Percentiles rank a stretch among this genome's conserved stretches.
Evolutionary conservation across 345 rosid genomes (phyloP).

Genomic region (Bruguiera sexangula): DNA sequence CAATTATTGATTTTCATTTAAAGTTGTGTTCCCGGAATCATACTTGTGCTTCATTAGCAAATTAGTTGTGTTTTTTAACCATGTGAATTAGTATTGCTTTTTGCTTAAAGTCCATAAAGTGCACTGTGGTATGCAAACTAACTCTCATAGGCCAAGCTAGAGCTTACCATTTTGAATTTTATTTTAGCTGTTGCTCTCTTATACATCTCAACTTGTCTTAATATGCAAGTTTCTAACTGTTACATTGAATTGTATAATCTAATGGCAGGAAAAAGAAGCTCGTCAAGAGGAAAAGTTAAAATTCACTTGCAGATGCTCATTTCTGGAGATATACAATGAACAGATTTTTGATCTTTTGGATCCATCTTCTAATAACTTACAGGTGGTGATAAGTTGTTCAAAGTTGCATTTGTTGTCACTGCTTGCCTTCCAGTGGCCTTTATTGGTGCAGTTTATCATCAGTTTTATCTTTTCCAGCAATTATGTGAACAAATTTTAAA

Average conservation of each 20-base stretch:
- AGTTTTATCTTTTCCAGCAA: neutral
- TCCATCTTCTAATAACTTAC: constrained; percentile 76
- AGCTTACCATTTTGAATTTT: constrained; percentile 6
- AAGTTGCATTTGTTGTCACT: neutral
- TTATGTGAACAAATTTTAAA: too few relatives aligned
- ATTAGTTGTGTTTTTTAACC: neutral
- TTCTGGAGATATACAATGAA: constrained; percentile 95
- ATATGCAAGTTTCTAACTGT: neutral
- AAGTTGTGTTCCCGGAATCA: too few relatives aligned
- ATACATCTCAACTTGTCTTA: neutral
- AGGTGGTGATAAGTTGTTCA: constrained; percentile 41
- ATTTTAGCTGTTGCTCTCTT: constrained; percentile 1
- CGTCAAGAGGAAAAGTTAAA: constrained; percentile 81
- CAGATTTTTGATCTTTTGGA: constrained; percentile 96
- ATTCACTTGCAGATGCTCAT: constrained; percentile 86
- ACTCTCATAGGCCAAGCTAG: neutral
- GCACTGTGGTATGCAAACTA: neutral
- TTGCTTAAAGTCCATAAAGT: neutral
- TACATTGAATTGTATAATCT: constrained; percentile 2
- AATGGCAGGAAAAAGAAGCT: constrained; percentile 72
- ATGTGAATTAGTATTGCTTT: neutral
- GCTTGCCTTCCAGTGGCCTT: neutral
- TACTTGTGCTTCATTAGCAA: neutral
- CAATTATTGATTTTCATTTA: neutral
- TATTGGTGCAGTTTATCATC: neutral